phyloP scores from a whole-genome alignment of 345 rosid species.

The Psidium friedrichsthalianum region DNA sequence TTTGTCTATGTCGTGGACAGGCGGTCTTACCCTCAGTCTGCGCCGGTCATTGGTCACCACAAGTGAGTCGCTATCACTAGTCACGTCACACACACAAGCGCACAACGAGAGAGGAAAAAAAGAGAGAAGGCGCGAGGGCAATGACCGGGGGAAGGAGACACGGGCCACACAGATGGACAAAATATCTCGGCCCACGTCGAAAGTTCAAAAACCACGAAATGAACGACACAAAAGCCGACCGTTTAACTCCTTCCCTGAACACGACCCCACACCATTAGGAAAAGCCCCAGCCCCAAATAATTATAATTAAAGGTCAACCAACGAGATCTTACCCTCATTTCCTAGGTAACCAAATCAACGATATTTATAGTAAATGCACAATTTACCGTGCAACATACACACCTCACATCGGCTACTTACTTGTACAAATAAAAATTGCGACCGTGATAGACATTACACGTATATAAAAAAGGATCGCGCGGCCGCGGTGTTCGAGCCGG shows the following conservation, averaged over 20 bases:
- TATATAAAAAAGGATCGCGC: background rate
- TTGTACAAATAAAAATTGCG: background rate
- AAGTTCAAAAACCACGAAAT: background rate
- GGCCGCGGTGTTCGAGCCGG: rapidly evolving
- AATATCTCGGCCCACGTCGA: background rate
- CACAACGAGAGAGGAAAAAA: too few species aligned
- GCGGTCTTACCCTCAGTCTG: too few species aligned
- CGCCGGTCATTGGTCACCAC: too few species aligned
- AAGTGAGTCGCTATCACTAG: too few species aligned
- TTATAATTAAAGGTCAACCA: background rate
- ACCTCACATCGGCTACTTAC: background rate
- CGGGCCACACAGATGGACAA: background rate
- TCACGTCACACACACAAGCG: too few species aligned
- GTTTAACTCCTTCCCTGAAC: background rate
- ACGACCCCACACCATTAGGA: background rate
- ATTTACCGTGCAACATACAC: background rate
- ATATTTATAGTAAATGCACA: too few species aligned
- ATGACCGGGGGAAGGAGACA: too few species aligned
- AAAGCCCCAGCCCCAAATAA: background rate
- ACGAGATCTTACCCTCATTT: background rate
- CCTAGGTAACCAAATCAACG: background rate
- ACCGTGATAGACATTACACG: background rate
- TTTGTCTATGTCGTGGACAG: too few species aligned
- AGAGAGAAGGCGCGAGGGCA: too few species aligned
- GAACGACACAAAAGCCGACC: background rate